Conservation (phyloP, 2,329 filamentous ascomycete genomes). For the Berkeleyomyces rouxiae region DNA sequence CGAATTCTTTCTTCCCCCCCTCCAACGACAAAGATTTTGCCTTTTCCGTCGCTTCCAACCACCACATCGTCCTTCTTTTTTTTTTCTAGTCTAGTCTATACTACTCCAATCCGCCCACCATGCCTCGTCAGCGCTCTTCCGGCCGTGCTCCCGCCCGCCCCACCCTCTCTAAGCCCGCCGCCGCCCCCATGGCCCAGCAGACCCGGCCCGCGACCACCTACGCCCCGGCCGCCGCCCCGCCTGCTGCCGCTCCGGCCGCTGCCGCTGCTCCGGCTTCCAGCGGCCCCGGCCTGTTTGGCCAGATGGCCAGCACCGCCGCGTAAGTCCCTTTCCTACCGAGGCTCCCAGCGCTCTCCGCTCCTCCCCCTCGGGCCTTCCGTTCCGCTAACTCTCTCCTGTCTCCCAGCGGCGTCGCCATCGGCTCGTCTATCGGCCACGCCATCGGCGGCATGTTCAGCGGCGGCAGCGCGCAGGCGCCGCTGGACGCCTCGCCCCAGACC, state of each 20-base stretch:
- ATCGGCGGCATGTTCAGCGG: slow-evolving; percentile 79
- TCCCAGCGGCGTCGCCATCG: slow-evolving; percentile 80
- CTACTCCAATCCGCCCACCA: slow-evolving; percentile 25
- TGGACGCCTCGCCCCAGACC: slow-evolving; percentile 32
- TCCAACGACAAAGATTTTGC: background rate
- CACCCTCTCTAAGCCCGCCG: slow-evolving; percentile 35
- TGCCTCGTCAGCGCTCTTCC: slow-evolving; percentile 65
- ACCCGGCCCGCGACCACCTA: slow-evolving; percentile 54
- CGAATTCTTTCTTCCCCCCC: background rate
- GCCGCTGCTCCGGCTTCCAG: slow-evolving; percentile 37
- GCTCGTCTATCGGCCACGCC: slow-evolving; percentile 87
- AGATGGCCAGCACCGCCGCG: slow-evolving; percentile 97
- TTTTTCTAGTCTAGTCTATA: slow-evolving; percentile 12
- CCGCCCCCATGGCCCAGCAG: slow-evolving; percentile 43
- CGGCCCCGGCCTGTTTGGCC: slow-evolving; percentile 76
- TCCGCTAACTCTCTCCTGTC: slow-evolving; percentile 13
- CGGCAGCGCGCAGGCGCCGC: slow-evolving; percentile 40
- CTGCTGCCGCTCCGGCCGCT: slow-evolving; percentile 31
- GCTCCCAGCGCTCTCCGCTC: background rate
- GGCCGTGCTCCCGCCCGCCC: slow-evolving; percentile 49
- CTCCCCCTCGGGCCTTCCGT: slow-evolving; percentile 4
- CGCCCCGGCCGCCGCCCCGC: slow-evolving; percentile 27
- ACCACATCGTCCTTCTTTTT: slow-evolving; percentile 1
- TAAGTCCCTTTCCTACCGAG: slow-evolving; percentile 37
- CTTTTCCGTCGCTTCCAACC: background rate